These are phyloP conservation scores for Hypoxylon sp. DNA, from an alignment of 2,329 filamentous ascomycete genomes.

Conservation along the genomic window DNA sequence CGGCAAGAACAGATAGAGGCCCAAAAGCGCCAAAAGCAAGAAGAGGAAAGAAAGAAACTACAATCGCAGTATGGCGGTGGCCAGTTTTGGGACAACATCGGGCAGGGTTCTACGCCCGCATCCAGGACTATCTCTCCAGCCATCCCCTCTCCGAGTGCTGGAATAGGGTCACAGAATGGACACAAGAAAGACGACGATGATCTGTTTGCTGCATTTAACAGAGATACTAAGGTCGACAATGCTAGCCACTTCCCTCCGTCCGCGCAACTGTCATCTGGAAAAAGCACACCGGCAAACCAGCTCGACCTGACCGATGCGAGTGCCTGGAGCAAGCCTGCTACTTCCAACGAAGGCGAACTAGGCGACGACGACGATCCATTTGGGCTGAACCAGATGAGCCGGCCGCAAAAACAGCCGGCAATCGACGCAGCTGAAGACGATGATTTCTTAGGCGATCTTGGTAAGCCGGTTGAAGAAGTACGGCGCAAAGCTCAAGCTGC, in stretches of 20 bases:
- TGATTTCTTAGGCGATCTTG: slow-evolving; percentile 71
- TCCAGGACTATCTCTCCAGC: slow-evolving; percentile 58
- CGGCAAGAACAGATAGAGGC: slow-evolving; percentile 73
- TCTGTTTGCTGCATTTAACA: slow-evolving; percentile 72
- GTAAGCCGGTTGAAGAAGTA: slow-evolving; percentile 70
- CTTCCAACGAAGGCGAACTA: slow-evolving; percentile 49
- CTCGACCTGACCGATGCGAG: slow-evolving; percentile 62
- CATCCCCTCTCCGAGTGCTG: slow-evolving; percentile 43
- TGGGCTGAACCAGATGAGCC: slow-evolving; percentile 70
- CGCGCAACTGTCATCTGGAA: slow-evolving; percentile 49
- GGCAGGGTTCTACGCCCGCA: slow-evolving; percentile 56
- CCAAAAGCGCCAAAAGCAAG: slow-evolving; percentile 75
- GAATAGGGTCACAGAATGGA: slow-evolving; percentile 42
- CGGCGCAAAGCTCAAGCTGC: slow-evolving; percentile 55
- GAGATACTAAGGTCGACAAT: slow-evolving; percentile 71
- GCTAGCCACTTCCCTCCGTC: slow-evolving; percentile 70
- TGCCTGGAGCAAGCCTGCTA: slow-evolving; percentile 57
- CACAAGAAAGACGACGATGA: slow-evolving; percentile 60
- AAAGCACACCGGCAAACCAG: slow-evolving; percentile 55
- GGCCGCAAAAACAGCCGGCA: slow-evolving; percentile 38
- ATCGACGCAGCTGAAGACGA: slow-evolving; percentile 60
- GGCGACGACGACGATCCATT: slow-evolving; percentile 84
- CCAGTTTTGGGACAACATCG: slow-evolving; percentile 79
- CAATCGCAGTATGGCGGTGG: slow-evolving; percentile 81
- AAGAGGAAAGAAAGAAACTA: slow-evolving; percentile 73